phyloP scores from a whole-genome alignment of 78 protist genomes.

The Dictyostelium capitatum region DNA sequence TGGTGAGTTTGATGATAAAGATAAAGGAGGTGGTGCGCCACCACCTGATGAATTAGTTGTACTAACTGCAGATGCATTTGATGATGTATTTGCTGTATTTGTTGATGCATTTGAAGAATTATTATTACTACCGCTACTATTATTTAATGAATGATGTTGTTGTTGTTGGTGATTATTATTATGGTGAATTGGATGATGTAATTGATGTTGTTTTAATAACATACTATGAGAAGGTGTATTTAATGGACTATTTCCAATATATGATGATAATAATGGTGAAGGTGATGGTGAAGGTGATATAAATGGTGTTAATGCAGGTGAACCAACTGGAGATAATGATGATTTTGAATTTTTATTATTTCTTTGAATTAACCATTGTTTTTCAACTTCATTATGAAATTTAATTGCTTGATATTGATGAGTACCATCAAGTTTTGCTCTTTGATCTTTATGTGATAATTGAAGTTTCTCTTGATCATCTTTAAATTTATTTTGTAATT shows the following conservation, averaged over 20 bases:
- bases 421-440: slow-evolving; percentile 22
- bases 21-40: slow-evolving; percentile 49
- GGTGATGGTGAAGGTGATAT: slow-evolving; percentile 79
- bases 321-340: slow-evolving; percentile 34
- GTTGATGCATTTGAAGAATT: too few species aligned
- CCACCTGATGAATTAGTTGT: slow-evolving; percentile 2
- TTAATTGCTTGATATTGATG: slow-evolving; percentile 49
- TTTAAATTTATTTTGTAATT: slow-evolving; percentile 22
- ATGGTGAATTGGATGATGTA: background rate
- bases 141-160: background rate
- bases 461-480: slow-evolving; percentile 52
- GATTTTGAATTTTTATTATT: background rate
- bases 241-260: slow-evolving; percentile 11
- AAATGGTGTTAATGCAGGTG: slow-evolving; percentile 71
- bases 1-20: slow-evolving; percentile 63
- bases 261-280: slow-evolving; percentile 57
- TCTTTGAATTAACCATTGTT: slow-evolving; percentile 47
- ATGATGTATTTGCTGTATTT: background rate
- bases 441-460: slow-evolving; percentile 56
- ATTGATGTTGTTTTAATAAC: slow-evolving; percentile 16
- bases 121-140: slow-evolving; percentile 1
- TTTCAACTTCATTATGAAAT: slow-evolving; percentile 56
- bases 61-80: background rate
- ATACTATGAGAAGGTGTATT: slow-evolving; percentile 6
- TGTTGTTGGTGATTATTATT: background rate